These are phyloP conservation scores for Trichoderma sp. DNA, from an alignment of 2,329 filamentous ascomycete species.

Conservation along the genomic window DNA sequence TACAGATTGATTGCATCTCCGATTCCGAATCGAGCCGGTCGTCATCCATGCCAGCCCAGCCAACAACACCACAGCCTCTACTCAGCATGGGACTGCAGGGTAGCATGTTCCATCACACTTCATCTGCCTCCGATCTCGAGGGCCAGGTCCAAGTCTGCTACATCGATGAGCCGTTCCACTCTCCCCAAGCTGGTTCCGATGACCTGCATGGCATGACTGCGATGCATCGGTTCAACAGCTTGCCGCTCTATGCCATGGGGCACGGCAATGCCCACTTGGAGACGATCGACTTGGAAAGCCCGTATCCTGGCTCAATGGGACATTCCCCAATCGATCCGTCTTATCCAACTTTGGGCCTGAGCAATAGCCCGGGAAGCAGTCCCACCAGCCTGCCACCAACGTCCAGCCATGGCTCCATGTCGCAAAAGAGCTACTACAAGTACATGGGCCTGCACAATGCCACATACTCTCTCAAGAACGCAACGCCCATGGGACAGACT, in stretches of 20 bases:
- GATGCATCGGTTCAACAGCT: slow-evolving; percentile 52
- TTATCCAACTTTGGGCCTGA: slow-evolving; percentile 51
- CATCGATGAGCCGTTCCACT: slow-evolving; percentile 46
- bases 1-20: slow-evolving; percentile 55
- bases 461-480: slow-evolving; percentile 50
- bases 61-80: slow-evolving; percentile 55
- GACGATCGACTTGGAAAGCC: slow-evolving; percentile 58
- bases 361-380: slow-evolving; percentile 59
- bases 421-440: slow-evolving; percentile 60
- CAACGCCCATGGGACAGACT: slow-evolving; percentile 52
- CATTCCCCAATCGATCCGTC: slow-evolving; percentile 54
- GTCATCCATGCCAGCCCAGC: slow-evolving; percentile 60
- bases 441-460: slow-evolving; percentile 54
- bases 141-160: slow-evolving; percentile 52
- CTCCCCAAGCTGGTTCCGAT: slow-evolving; percentile 52
- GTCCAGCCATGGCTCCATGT: slow-evolving; percentile 56
- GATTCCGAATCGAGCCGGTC: slow-evolving; percentile 62
- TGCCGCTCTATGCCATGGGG: slow-evolving; percentile 59
- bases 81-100: slow-evolving; percentile 44
- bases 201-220: slow-evolving; percentile 52
- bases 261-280: slow-evolving; percentile 64
- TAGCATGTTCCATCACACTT: slow-evolving; percentile 53
- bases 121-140: slow-evolving; percentile 58
- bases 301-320: slow-evolving; percentile 55
- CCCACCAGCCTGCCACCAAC: slow-evolving; percentile 60